Base-by-base conservation (phyloP, 1,284 basidiomycete genomes). In the Ustilago shanxiensis region DNA sequence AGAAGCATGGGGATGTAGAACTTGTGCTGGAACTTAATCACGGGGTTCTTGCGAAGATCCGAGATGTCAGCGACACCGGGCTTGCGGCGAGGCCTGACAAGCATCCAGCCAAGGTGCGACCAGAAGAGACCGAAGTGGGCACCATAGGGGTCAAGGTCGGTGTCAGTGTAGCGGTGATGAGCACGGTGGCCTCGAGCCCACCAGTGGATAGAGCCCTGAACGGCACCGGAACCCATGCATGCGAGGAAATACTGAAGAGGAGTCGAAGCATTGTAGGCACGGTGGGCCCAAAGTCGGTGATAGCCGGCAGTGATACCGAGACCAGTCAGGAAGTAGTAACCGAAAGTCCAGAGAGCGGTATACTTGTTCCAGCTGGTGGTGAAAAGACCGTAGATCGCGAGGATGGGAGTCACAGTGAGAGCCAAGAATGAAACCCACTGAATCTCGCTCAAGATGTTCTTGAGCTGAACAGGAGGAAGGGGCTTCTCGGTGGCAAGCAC, bases 81-180 rank as follows among this genome's bases (percentile, higher is more conserved):
- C 79, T 83, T 83, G 64, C 84, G 79, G 33, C 84, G 80, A 13
- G 84, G 84, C 79, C 79, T 85, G 76, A 85, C 64, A 22, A 85
- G 72, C 84, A 85, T 85, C 84, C 84, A 85, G 51, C 84, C 84
- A 9, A 85, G 57, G 69, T 85, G 84, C n/a, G 82, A 82, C 82
- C 82, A 84, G 56, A 83, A 67, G 20, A 85, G 82, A 66, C 84
- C 84, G 22, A 79, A 80, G 70, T 85, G 84, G 7, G 84, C 84
- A 49, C 84, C 82, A 65, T 85, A 85, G 2, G 84, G 84, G 77
- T 85, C 84, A 20, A 85, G 79, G 55, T 85, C 83, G 55, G 84
- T 85, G 79, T 85, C 84, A 60, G 84, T 85, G 78, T 85, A 85
- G 18, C 84, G 76, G 77, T 85, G 84, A 74, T 85, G 84, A n/a